Percentiles rank a stretch among this genome's conserved stretches.
Evolutionary conservation across 2,329 filamentous ascomycete species (phyloP).

Genomic region (Blastomyces percursus): DNA sequence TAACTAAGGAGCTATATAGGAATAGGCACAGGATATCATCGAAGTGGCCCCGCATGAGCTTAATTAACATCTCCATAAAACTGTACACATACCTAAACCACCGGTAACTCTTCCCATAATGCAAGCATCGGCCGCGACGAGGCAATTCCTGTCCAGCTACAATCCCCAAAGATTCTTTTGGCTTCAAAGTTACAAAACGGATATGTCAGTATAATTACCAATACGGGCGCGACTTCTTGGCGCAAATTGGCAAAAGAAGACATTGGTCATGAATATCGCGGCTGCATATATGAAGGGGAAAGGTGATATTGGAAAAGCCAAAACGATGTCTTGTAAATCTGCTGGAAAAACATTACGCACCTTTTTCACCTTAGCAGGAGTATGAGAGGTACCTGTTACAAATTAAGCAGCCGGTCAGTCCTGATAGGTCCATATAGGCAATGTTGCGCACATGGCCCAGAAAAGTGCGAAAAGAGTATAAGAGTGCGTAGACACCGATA

Average conservation of each 20-base stretch:
- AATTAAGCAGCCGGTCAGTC: background rate
- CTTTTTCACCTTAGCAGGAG: background rate
- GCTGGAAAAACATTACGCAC: background rate
- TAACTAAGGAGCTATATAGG: background rate
- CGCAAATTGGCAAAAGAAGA: background rate
- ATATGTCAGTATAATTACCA: background rate
- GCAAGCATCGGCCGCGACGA: conserved; percentile 41
- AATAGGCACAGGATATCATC: background rate
- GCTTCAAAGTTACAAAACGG: conserved; percentile 17
- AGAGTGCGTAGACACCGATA: background rate
- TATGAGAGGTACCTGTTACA: conserved; percentile 1
- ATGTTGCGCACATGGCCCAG: background rate
- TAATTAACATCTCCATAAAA: background rate
- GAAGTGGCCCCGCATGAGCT: background rate
- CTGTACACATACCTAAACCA: conserved; percentile 41
- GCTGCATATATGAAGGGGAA: background rate
- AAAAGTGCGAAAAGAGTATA: background rate
- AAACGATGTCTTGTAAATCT: background rate
- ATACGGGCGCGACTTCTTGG: background rate
- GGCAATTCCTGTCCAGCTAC: conserved; percentile 45
- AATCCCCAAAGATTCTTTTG: conserved; percentile 44
- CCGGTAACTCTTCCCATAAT: conserved; percentile 45
- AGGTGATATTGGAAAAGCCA: background rate
- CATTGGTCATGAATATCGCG: background rate
- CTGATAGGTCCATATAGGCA: background rate